These are phyloP conservation scores for Neofusicoccum sp. DNA, from an alignment of 2,329 filamentous ascomycete genomes.

Conservation along the genomic window DNA sequence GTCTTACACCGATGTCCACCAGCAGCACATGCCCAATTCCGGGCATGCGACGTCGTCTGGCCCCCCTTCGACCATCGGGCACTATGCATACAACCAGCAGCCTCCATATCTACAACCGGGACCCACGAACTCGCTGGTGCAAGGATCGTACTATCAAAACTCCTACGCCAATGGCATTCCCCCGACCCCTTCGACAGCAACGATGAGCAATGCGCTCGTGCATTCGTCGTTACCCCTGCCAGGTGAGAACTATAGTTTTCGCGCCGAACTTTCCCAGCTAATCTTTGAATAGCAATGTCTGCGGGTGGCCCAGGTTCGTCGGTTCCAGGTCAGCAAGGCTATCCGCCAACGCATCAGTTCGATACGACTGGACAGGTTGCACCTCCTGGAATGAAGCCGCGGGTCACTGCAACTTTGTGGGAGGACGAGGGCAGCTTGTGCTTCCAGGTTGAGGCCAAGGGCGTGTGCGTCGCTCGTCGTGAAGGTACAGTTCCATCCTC, in stretches of 20 bases:
- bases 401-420: conserved; percentile 95
- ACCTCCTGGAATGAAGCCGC: conserved; percentile 90
- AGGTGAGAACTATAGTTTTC: conserved; percentile 37
- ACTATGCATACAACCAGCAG: conserved; percentile 75
- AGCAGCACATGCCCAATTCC: conserved; percentile 74
- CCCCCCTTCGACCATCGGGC: conserved; percentile 68
- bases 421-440: conserved; percentile 97
- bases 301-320: conserved; percentile 22
- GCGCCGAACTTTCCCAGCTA: not conserved
- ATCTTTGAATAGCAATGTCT: conserved; percentile 21
- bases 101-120: conserved; percentile 72
- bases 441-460: conserved; percentile 95
- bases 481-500: conserved; percentile 64
- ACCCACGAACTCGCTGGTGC: conserved; percentile 63
- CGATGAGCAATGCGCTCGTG: conserved; percentile 64
- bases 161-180: conserved; percentile 74
- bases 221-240: conserved; percentile 68
- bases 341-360: conserved; percentile 55
- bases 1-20: conserved; percentile 81
- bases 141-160: conserved; percentile 65
- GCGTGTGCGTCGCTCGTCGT: conserved; percentile 89
- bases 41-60: conserved; percentile 73
- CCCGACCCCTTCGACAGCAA: conserved; percentile 72
- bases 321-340: conserved; percentile 37
- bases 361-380: conserved; percentile 91